Percentiles rank a stretch among this genome's conserved stretches.
Conservation (phyloP, 352 stramenopile species). For the Pilasporangium apinafurcum region DNA sequence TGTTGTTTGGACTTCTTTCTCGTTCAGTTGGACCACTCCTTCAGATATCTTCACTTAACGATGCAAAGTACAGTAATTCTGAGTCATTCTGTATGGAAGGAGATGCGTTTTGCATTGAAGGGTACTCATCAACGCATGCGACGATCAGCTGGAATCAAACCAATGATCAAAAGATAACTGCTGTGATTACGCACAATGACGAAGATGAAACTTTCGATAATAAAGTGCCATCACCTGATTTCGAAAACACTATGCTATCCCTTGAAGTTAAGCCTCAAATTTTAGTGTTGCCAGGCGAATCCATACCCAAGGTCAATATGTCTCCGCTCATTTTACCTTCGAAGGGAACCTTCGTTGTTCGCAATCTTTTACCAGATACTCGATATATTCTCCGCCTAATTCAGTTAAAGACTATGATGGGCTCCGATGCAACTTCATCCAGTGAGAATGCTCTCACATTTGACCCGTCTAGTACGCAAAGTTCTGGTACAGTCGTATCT, state of each 20-base stretch:
- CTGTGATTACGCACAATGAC: no score
- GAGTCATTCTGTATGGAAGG: no score
- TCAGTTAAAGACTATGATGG: slow-evolving; percentile 5
- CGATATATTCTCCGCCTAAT: slow-evolving; percentile 27
- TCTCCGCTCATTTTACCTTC: slow-evolving; percentile 15
- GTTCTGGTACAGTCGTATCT: neutral
- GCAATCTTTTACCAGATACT: slow-evolving; percentile 38
- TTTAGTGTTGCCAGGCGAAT: neutral
- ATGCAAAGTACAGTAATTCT: no score
- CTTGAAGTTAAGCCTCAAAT: slow-evolving; percentile 1
- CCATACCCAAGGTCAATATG: neutral
- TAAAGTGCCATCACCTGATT: neutral
- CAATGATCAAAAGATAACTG: neutral
- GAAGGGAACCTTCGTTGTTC: slow-evolving; percentile 30
- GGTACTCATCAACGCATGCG: slow-evolving; percentile 22
- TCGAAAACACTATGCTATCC: slow-evolving; percentile 1
- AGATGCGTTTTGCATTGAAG: slow-evolving; percentile 8
- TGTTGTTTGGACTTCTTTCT: slow-evolving; percentile 20
- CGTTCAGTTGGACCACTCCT: no score
- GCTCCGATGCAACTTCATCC: neutral
- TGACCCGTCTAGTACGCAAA: neutral
- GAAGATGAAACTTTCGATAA: no score
- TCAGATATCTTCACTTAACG: no score
- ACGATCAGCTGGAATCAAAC: slow-evolving; percentile 22
- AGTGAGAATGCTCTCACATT: neutral